Evolutionary conservation across 345 rosid genomes (phyloP).

Genomic region (Hypericum perforatum): DNA sequence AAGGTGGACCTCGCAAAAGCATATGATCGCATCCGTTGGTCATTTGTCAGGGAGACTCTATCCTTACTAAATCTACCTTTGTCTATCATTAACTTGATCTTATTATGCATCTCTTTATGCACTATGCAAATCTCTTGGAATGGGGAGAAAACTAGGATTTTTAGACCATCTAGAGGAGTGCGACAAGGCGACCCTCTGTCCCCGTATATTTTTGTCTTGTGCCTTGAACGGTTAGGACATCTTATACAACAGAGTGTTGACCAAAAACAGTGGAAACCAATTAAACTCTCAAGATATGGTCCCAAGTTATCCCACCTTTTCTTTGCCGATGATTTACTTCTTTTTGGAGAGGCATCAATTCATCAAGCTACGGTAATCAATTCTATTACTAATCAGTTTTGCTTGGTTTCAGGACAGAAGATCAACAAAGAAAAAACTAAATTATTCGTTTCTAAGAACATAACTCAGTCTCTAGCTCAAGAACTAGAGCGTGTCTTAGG

Average conservation of each 20-base stretch:
- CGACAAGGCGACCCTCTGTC: not conserved
- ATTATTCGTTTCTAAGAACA: not conserved
- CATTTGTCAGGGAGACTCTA: too few relatives aligned
- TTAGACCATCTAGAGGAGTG: too few relatives aligned
- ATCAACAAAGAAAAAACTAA: not conserved
- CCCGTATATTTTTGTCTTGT: too few relatives aligned
- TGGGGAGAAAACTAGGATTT: too few relatives aligned
- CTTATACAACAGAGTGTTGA: not conserved
- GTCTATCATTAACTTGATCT: too few relatives aligned
- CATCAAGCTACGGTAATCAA: not conserved
- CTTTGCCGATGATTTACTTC: not conserved
- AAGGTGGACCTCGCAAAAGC: too few relatives aligned
- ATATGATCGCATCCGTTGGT: too few relatives aligned
- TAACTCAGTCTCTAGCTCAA: not conserved
- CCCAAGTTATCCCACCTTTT: not conserved
- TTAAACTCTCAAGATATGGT: not conserved
- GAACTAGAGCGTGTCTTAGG: not conserved
- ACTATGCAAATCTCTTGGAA: too few relatives aligned
- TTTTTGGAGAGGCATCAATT: not conserved
- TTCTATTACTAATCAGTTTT: not conserved
- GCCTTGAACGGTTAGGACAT: not conserved
- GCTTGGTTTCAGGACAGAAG: not conserved
- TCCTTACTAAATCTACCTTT: too few relatives aligned
- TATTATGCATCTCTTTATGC: too few relatives aligned
- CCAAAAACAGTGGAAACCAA: not conserved